Percentiles rank a stretch among this genome's conserved stretches.
These are phyloP conservation scores for Stellera chamaejasme DNA, from an alignment of 345 rosid species.

Conservation along the genomic window DNA sequence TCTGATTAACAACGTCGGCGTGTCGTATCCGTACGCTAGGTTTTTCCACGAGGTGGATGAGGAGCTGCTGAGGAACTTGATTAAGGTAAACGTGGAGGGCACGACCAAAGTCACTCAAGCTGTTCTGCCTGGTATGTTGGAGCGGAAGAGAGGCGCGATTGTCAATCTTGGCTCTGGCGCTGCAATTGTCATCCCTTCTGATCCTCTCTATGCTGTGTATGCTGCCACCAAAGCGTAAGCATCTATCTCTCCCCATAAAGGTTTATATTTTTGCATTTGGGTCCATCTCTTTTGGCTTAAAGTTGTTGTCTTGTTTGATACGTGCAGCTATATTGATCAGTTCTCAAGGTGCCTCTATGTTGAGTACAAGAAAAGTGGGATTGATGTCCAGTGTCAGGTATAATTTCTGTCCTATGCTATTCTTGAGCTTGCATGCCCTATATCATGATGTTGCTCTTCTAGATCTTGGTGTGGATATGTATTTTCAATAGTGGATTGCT, in stretches of 20 bases:
- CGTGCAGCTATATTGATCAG: slow-evolving; percentile 77
- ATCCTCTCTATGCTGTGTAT: slow-evolving; percentile 91
- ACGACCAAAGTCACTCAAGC: slow-evolving; percentile 89
- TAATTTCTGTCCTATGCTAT: slow-evolving; percentile 4
- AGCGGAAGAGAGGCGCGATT: slow-evolving; percentile 88
- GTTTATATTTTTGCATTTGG: not conserved
- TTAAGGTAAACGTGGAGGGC: slow-evolving; percentile 80
- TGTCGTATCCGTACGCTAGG: slow-evolving; percentile 91
- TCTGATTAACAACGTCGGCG: slow-evolving; percentile 81
- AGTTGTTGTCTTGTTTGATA: not conserved
- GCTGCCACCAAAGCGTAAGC: slow-evolving; percentile 89
- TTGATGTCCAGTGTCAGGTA: slow-evolving; percentile 76
- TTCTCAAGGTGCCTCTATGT: slow-evolving; percentile 86
- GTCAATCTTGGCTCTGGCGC: slow-evolving; percentile 96
- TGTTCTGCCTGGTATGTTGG: slow-evolving; percentile 68
- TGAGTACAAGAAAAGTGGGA: slow-evolving; percentile 81
- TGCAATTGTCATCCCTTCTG: slow-evolving; percentile 78
- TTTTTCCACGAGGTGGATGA: slow-evolving; percentile 88
- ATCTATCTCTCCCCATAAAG: not conserved
- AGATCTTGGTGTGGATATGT: too few relatives aligned
- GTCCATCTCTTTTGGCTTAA: slow-evolving; percentile 2
- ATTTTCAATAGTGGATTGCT: too few relatives aligned
- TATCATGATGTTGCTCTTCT: too few relatives aligned
- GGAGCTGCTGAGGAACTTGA: slow-evolving; percentile 48
- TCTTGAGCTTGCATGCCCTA: too few relatives aligned